Evolutionary conservation across 768 basidiomycete species (phyloP).

Genomic region (Mycena maculata): DNA sequence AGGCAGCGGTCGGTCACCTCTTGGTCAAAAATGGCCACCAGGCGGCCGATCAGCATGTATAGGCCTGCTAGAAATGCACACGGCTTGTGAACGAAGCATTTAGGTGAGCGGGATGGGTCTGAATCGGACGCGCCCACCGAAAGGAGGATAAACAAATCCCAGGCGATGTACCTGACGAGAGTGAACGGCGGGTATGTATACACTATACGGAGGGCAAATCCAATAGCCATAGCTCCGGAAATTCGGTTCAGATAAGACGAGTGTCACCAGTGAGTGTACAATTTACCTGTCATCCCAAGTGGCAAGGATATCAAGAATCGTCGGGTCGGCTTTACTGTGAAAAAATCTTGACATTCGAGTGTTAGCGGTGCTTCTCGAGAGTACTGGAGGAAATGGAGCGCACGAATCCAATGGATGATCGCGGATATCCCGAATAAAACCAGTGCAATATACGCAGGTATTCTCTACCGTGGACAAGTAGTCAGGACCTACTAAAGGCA

Average conservation of each 20-base stretch:
- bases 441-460: constrained; percentile 22
- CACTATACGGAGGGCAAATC: constrained; percentile 18
- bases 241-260: not conserved
- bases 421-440: constrained; percentile 25
- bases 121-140: constrained; percentile 5
- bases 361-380: not conserved
- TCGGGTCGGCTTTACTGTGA: constrained; percentile 2
- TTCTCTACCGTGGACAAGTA: constrained; percentile 11
- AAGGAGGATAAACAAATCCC: constrained; percentile 29
- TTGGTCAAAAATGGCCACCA: constrained; percentile 48
- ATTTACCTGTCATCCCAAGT: constrained; percentile 34
- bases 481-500: not conserved
- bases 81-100: constrained; percentile 48
- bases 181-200: constrained; percentile 12
- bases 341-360: not conserved
- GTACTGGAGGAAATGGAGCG: not conserved
- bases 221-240: constrained; percentile 15
- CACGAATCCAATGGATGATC: constrained; percentile 30
- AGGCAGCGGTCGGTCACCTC: constrained; percentile 53
- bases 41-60: constrained; percentile 63
- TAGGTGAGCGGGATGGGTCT: not conserved
- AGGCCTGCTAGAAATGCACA: constrained; percentile 68
- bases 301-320: constrained; percentile 28
- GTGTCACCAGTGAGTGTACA: not conserved
- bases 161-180: constrained; percentile 15